phyloP scores from a whole-genome alignment of 2,329 filamentous ascomycete genomes.

The Fusarium chlamydosporum region DNA sequence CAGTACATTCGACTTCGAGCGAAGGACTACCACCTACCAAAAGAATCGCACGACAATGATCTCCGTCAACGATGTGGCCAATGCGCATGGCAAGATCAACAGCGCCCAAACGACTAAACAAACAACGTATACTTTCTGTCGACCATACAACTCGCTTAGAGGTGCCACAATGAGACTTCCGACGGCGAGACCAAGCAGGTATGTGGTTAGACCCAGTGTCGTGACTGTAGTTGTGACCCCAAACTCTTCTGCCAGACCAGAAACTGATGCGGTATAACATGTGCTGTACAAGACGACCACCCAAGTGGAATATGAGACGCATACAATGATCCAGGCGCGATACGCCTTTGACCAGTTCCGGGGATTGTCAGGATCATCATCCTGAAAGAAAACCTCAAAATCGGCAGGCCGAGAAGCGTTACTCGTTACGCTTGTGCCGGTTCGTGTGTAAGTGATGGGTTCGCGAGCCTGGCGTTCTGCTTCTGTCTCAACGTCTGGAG shows the following conservation, averaged over 20 bases:
- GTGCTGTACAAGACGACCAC: slow-evolving; percentile 80
- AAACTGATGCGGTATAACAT: slow-evolving; percentile 80
- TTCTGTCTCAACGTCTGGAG: slow-evolving; percentile 57
- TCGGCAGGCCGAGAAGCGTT: slow-evolving; percentile 65
- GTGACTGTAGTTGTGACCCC: slow-evolving; percentile 70
- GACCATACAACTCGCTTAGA: slow-evolving; percentile 77
- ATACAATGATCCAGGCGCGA: slow-evolving; percentile 61
- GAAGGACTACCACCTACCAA: slow-evolving; percentile 61
- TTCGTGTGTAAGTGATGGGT: slow-evolving; percentile 61
- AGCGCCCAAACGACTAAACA: slow-evolving; percentile 75
- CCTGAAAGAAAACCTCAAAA: slow-evolving; percentile 81
- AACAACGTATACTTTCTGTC: slow-evolving; percentile 76
- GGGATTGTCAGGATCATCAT: slow-evolving; percentile 74
- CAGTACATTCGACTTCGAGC: not conserved
- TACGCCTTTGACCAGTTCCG: slow-evolving; percentile 74
- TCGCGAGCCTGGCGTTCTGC: slow-evolving; percentile 59
- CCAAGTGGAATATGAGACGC: slow-evolving; percentile 63
- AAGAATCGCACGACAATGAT: slow-evolving; percentile 83
- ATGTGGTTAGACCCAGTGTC: slow-evolving; percentile 83
- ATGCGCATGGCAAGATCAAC: slow-evolving; percentile 78
- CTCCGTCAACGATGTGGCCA: slow-evolving; percentile 75
- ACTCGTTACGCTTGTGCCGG: slow-evolving; percentile 60
- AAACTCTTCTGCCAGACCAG: slow-evolving; percentile 78
- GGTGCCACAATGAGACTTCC: slow-evolving; percentile 82
- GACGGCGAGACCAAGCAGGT: slow-evolving; percentile 79